phyloP scores from a whole-genome alignment of 306 rosid genomes.

The Canavalia ensiformis region DNA sequence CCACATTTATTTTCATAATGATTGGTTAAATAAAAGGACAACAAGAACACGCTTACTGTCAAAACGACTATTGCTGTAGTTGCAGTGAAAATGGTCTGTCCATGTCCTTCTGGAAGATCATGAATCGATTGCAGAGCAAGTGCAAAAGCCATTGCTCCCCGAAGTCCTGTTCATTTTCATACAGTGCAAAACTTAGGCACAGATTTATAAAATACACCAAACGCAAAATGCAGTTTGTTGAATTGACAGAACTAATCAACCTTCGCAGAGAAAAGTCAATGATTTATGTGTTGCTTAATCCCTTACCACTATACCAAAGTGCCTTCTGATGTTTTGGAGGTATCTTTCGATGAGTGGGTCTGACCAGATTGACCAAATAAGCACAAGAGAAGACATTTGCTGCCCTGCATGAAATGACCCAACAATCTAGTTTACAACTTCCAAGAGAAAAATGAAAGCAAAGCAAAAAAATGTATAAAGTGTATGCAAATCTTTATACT shows the following conservation, averaged over 20 bases:
- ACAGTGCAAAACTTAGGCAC: constrained; percentile 34
- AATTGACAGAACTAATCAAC: constrained; percentile 34
- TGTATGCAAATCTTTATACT: background rate
- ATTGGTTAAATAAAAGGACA: constrained; percentile 39
- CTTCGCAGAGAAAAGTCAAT: constrained; percentile 35
- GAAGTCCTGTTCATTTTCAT: constrained; percentile 75
- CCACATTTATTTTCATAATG: constrained; percentile 14
- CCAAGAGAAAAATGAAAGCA: constrained; percentile 26
- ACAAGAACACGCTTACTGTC: constrained; percentile 70
- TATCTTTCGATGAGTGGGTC: constrained; percentile 84
- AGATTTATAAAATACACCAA: constrained; percentile 32
- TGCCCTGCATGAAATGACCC: constrained; percentile 72
- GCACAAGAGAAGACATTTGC: constrained; percentile 95
- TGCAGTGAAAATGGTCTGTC: constrained; percentile 97
- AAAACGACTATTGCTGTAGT: constrained; percentile 97
- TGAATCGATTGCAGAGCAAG: constrained; percentile 97
- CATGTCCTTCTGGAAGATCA: constrained; percentile 99
- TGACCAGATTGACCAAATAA: constrained; percentile 86
- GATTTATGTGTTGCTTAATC: constrained; percentile 27
- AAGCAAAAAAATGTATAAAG: constrained; percentile 16
- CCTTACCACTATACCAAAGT: constrained; percentile 97
- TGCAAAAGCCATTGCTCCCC: constrained; percentile 99
- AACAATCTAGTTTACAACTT: constrained; percentile 38
- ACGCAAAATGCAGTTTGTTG: constrained; percentile 19
- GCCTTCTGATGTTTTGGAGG: constrained; percentile 90